Base-by-base conservation (phyloP, 1,139 yeast genomes). In the Nakaseomyces sp. region DNA sequence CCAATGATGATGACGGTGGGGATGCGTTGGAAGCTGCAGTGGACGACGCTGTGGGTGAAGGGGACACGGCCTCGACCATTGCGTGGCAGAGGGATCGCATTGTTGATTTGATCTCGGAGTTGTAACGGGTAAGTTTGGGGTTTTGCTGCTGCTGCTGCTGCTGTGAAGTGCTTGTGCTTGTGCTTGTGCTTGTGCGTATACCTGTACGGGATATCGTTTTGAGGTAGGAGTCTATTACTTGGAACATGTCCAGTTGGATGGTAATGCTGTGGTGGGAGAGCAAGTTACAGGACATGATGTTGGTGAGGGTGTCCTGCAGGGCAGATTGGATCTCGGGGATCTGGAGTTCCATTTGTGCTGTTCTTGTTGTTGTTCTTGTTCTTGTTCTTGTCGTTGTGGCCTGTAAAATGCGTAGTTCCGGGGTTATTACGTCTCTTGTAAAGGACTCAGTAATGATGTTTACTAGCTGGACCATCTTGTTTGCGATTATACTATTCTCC, bases 251-350 rank as follows among this genome's bases (percentile, higher is more conserved):
- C 17, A 35, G 38, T 17, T 20, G 26, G 16, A 35, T 35, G 7
- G 38, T 35, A 19, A 35, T 20, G 19, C 19, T 13, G 28, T 22
- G 28, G 30, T 55, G 48, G 19, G 51, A 49, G 16, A 51, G 45
- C 33, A 54, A 51, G 22, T 54, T 49, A 40, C 54, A 55, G 16
- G 63, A 55, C 56, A 61, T 54, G 9, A 60, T 51, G 42, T 54
- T 56, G 12, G 64, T 57, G 28, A 62, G 47, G 37, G 49, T 44
- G 40, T 56, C 59, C 38, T 58, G 60, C 17, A 57, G 37, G 2
- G 40, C 38, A 10, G 44, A 41, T 41, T 55, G 58, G 41, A 56
- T 46, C 16, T 51, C 50, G 7, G 49, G 45, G 12, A 53, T 47
- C 19, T 19, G 33, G 32, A 19, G n/a, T n/a, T n/a, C n/a, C n/a